A percentile compares a stretch with the other conserved stretches of the same genome.
Evolutionary conservation across 768 basidiomycete genomes (phyloP).

Genomic region (Russula brevipes): DNA sequence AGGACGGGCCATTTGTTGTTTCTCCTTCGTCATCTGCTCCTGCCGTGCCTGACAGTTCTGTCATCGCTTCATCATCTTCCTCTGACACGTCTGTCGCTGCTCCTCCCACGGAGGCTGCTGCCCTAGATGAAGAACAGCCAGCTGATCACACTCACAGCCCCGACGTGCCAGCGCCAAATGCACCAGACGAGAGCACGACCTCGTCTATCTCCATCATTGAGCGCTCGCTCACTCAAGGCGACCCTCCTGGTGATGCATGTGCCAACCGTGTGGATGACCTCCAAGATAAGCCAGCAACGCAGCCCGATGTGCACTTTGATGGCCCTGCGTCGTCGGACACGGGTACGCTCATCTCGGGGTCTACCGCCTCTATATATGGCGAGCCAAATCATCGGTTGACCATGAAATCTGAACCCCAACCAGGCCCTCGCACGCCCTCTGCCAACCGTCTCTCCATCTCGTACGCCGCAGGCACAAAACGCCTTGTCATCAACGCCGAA

Average conservation of each 20-base stretch:
- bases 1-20: constrained; percentile 19
- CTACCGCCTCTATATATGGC: constrained; percentile 20
- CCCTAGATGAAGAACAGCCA: constrained; percentile 22
- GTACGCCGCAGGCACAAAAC: constrained; percentile 82
- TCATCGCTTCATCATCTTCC: constrained; percentile 23
- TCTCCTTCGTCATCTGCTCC: constrained; percentile 24
- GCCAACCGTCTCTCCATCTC: constrained; percentile 91
- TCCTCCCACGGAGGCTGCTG: constrained; percentile 23
- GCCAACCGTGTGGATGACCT: constrained; percentile 11
- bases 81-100: constrained; percentile 24
- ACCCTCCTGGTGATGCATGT: constrained; percentile 5
- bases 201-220: constrained; percentile 17
- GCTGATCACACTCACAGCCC: constrained; percentile 26
- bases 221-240: constrained; percentile 18
- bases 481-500: constrained; percentile 85
- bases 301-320: constrained; percentile 21
- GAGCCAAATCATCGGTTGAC: constrained; percentile 16
- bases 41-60: constrained; percentile 19
- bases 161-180: constrained; percentile 18
- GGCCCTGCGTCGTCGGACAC: constrained; percentile 21
- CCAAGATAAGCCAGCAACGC: constrained; percentile 20
- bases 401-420: constrained; percentile 30
- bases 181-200: constrained; percentile 20
- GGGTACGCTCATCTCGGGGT: constrained; percentile 21
- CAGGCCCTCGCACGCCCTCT: constrained; percentile 48